These are phyloP conservation scores for Anisodus tanguticus DNA, from an alignment of 257 asterid species.

Conservation along the genomic window DNA sequence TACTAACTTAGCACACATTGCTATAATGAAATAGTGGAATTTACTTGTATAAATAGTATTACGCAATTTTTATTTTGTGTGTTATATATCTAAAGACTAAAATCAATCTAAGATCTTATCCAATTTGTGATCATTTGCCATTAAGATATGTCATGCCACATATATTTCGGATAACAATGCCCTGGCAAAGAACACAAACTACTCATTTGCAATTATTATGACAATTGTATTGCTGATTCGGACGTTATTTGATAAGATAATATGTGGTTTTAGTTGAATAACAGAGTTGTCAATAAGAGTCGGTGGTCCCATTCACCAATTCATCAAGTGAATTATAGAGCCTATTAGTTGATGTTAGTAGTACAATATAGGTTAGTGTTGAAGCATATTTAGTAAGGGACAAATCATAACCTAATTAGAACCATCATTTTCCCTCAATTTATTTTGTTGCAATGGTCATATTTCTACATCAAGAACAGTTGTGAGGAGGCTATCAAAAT, in stretches of 20 bases:
- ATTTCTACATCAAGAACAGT: slow-evolving; percentile 1
- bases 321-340: slow-evolving; percentile 2
- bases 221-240: not conserved
- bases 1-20: too few relatives aligned
- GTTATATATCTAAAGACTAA: not conserved
- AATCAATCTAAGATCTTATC: not conserved
- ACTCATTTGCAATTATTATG: slow-evolving; percentile 16
- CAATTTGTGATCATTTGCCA: not conserved
- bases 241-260: not conserved
- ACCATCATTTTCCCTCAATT: slow-evolving; percentile 22
- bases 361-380: not conserved
- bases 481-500: slow-evolving; percentile 24
- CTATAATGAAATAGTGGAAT: too few relatives aligned
- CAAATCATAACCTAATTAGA: slow-evolving; percentile 4
- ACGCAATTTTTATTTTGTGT: not conserved
- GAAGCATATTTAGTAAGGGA: not conserved
- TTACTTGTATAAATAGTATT: not conserved
- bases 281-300: not conserved
- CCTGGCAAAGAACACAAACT: not conserved
- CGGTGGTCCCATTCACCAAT: not conserved
- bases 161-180: not conserved
- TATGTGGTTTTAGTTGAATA: slow-evolving; percentile 10
- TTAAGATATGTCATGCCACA: not conserved
- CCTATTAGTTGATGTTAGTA: slow-evolving; percentile 2
- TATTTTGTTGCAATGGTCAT: not conserved